Evolutionary conservation across 2,329 filamentous ascomycete genomes (phyloP).

Genomic region (Verruconis gallopava): DNA sequence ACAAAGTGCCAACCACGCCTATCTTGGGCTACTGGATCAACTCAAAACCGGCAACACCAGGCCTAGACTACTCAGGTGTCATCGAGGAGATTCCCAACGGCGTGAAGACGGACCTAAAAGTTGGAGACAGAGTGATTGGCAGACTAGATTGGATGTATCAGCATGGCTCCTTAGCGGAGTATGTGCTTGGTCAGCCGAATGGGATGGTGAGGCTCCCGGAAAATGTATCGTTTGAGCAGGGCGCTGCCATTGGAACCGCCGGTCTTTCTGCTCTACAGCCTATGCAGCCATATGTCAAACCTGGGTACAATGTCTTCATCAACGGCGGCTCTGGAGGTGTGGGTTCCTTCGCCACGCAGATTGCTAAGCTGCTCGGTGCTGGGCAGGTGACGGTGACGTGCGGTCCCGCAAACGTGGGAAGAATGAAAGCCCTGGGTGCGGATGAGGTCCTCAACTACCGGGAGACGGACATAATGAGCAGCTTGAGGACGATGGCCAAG

Average conservation of each 20-base stretch:
- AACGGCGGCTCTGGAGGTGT: slow-evolving; percentile 35
- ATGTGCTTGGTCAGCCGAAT: slow-evolving; percentile 18
- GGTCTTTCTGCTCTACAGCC: slow-evolving; percentile 29
- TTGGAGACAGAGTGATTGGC: slow-evolving; percentile 30
- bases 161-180: slow-evolving; percentile 27
- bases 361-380: slow-evolving; percentile 48
- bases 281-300: slow-evolving; percentile 13
- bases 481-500: too few relatives aligned
- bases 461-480: slow-evolving; percentile 30
- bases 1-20: slow-evolving; percentile 43
- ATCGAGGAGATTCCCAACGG: slow-evolving; percentile 26
- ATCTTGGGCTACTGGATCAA: slow-evolving; percentile 24
- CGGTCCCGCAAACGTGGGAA: slow-evolving; percentile 42
- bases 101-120: slow-evolving; percentile 14
- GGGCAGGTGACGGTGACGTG: slow-evolving; percentile 44
- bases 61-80: slow-evolving; percentile 40
- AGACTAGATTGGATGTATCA: slow-evolving; percentile 17
- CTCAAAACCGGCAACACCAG: slow-evolving; percentile 32
- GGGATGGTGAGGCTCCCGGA: slow-evolving; percentile 17
- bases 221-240: slow-evolving; percentile 20
- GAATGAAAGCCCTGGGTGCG: slow-evolving; percentile 47
- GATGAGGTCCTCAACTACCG: slow-evolving; percentile 52
- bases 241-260: slow-evolving; percentile 24
- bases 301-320: slow-evolving; percentile 8
- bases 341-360: slow-evolving; percentile 48